Evolutionary conservation across 345 rosid genomes (phyloP).

Genomic region (Citrus medica): DNA sequence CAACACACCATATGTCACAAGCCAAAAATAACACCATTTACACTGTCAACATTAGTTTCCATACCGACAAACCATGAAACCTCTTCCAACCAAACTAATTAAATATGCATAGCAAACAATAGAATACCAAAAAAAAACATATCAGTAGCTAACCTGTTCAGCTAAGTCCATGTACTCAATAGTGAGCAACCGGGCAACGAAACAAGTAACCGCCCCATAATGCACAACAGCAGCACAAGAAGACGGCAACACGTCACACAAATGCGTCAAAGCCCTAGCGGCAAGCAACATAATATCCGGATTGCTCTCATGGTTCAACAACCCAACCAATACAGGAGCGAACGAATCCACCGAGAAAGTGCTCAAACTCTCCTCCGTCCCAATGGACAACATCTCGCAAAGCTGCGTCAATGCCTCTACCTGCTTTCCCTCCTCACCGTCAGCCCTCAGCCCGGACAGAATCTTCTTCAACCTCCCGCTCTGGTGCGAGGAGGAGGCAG

Average conservation of each 20-base stretch:
- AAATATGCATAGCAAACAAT: neutral
- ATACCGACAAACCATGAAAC: neutral
- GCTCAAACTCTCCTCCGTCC: constrained; percentile 94
- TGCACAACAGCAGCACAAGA: constrained; percentile 98
- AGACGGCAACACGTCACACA: constrained; percentile 96
- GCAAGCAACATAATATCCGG: constrained; percentile 99
- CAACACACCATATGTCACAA: neutral
- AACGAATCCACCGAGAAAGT: constrained; percentile 97
- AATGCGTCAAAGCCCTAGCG: constrained; percentile 94
- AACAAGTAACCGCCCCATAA: constrained; percentile 90
- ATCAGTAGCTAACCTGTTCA: constrained; percentile 68
- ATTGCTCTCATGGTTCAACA: constrained; percentile 91
- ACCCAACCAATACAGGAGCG: constrained; percentile 91
- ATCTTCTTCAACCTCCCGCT: constrained; percentile 90
- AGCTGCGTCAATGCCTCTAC: constrained; percentile 98
- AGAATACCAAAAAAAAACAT: neutral
- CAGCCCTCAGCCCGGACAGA: constrained; percentile 81
- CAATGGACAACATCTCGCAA: constrained; percentile 92
- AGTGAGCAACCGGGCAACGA: constrained; percentile 88
- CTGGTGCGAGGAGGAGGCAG: constrained; percentile 85
- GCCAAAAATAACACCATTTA: neutral
- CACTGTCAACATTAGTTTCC: neutral
- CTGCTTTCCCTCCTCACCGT: constrained; percentile 98
- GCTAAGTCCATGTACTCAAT: constrained; percentile 99
- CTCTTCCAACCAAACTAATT: neutral